phyloP scores from a whole-genome alignment of 192 early-diverging fungal genomes.

The Rhizoclosmatium sp. region DNA sequence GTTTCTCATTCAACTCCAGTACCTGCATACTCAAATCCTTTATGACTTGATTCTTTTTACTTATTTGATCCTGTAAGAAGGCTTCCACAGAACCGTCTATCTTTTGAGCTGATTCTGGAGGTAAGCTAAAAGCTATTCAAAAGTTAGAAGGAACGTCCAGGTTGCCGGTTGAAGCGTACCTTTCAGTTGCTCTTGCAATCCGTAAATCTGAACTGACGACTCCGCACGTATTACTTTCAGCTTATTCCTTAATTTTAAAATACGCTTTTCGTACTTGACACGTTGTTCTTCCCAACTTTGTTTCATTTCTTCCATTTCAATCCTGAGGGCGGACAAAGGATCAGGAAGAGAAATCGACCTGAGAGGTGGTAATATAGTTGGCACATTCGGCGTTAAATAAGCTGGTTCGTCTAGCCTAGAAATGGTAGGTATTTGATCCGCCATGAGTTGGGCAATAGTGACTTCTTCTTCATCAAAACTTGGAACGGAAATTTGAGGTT shows the following conservation, averaged over 20 bases:
- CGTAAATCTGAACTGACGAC: conserved; percentile 20
- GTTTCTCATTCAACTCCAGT: conserved; percentile 18
- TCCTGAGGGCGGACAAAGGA: too few relatives aligned
- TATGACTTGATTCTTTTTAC: conserved; percentile 25
- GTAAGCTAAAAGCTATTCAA: not conserved
- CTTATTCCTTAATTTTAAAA: conserved; percentile 9
- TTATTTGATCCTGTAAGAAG: not conserved
- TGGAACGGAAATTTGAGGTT: too few relatives aligned
- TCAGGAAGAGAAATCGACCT: too few relatives aligned
- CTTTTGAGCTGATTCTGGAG: not conserved
- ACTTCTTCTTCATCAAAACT: too few relatives aligned
- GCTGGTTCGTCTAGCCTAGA: too few relatives aligned
- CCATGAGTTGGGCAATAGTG: too few relatives aligned
- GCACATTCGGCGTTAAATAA: too few relatives aligned
- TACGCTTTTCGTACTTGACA: conserved; percentile 18
- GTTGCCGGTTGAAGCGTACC: not conserved
- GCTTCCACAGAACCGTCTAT: not conserved
- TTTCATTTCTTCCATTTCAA: conserved; percentile 4
- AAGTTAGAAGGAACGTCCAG: not conserved
- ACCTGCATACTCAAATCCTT: conserved; percentile 32
- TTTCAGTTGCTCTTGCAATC: conserved; percentile 25
- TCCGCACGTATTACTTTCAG: conserved; percentile 14
- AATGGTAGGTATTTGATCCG: too few relatives aligned
- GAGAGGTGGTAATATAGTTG: too few relatives aligned
- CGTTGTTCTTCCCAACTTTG: conserved; percentile 13